phyloP scores from a whole-genome alignment of 768 basidiomycete species.

The Leccinum rimulosum region DNA sequence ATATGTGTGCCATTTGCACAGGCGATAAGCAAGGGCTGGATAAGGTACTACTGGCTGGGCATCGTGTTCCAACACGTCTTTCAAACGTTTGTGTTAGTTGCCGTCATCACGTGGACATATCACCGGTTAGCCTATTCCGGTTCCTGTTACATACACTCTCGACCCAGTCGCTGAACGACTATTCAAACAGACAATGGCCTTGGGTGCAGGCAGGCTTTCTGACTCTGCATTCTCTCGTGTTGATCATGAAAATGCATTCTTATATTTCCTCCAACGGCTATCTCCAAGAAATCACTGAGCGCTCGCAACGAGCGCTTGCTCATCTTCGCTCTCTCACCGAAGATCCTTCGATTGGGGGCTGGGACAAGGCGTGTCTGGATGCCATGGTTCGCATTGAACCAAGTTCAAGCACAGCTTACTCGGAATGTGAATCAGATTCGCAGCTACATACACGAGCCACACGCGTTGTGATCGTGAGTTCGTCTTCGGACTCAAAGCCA shows the following conservation, averaged over 20 bases:
- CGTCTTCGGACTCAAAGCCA: constrained; percentile 53
- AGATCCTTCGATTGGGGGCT: constrained; percentile 52
- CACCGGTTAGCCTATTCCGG: constrained; percentile 50
- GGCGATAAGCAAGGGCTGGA: constrained; percentile 73
- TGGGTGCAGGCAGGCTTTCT: constrained; percentile 96
- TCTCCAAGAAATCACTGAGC: constrained; percentile 53
- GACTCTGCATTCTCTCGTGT: constrained; percentile 81
- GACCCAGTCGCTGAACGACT: neutral
- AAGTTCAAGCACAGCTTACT: constrained; percentile 21
- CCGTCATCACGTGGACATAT: constrained; percentile 87
- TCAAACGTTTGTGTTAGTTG: constrained; percentile 71
- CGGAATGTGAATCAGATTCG: constrained; percentile 4
- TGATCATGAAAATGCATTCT: constrained; percentile 97
- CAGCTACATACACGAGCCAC: constrained; percentile 44
- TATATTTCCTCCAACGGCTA: constrained; percentile 89
- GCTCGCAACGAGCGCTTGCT: constrained; percentile 42
- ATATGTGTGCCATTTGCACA: constrained; percentile 84
- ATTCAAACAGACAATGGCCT: constrained; percentile 75
- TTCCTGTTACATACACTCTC: neutral
- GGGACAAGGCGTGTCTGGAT: constrained; percentile 55
- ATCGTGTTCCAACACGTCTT: constrained; percentile 74
- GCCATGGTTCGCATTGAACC: constrained; percentile 43
- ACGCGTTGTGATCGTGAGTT: constrained; percentile 43
- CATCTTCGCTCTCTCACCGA: constrained; percentile 48
- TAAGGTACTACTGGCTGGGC: constrained; percentile 77